Evolutionary conservation across 345 rosid species (phyloP).

Genomic region (Citrus hindsii): DNA sequence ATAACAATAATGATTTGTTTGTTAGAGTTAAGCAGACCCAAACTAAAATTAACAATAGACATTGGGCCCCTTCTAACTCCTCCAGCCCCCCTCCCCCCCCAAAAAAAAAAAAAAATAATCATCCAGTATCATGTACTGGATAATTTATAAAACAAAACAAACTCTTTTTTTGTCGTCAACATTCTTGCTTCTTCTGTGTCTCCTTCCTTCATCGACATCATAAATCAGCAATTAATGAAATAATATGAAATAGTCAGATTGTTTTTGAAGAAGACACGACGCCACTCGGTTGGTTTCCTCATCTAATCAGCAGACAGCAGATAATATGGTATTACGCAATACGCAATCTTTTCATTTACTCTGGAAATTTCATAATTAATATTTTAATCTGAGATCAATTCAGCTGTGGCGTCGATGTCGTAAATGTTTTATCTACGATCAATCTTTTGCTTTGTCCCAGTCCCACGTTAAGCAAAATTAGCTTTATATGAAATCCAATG

Average conservation of each 20-base stretch:
- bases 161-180: no score
- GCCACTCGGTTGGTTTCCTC: neutral
- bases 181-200: neutral
- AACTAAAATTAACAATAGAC: neutral
- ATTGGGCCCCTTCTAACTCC: no score
- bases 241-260: neutral
- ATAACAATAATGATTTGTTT: no score
- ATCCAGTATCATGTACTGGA: no score
- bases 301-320: neutral
- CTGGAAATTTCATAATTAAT: neutral
- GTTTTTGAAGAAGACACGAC: neutral
- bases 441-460: neutral
- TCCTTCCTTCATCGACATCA: neutral
- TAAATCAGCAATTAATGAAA: neutral
- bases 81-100: rapidly evolving
- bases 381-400: neutral
- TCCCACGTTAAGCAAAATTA: neutral
- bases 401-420: neutral
- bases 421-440: neutral
- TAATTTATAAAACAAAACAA: no score
- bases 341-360: neutral
- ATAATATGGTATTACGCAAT: neutral
- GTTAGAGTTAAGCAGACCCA: neutral
- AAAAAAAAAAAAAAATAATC: no score
- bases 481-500: neutral